Evolutionary conservation across 345 rosid species (phyloP), one percentile per base, ranked within the genome.

Genomic region (Stellera chamaejasme): DNA sequence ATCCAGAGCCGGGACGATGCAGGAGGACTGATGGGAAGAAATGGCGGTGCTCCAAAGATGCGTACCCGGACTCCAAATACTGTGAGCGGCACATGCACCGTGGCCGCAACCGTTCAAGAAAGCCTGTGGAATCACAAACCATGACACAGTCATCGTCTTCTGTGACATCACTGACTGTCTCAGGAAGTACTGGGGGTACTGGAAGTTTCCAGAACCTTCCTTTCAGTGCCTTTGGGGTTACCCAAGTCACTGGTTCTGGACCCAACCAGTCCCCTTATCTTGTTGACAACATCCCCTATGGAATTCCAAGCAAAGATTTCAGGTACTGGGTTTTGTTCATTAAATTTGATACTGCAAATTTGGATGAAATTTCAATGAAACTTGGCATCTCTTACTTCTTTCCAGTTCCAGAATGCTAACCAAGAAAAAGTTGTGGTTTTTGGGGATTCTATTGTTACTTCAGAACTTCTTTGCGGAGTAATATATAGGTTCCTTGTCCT

Each of bases 61-160:
- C 84, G 7, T 66, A 76, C 69, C 73, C 73, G 2, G 85, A 82
- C 55, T 82, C 83, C 44, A 88, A 91, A 77, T 91, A 91, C 69
- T 91, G 98, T 52, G 95, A 91, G 77, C 92, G 96, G 76, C 98
- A 91, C 77, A 84, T 91, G 72, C 95, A 91, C 78, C 96, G 96
- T 48, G 98, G 98, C 69, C 82, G 96, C 61, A 88, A 88, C 87
- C 98, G 98, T 88, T 88, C 96, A 88, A 91, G 96, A 91, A 91
- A 91, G 96, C 98, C 86, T 81, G 96, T 88, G 96, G 98, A 91
- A 91, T 73, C 78, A 66, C 79, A 76, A 70, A 70, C 76, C 61
- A 61, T 76, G 63, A 66, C 68, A 64, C 84, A 73, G 60, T 71
- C 81, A 46, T 69, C 67, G 4, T 75, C 84, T 19, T 48, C 77